Evolutionary conservation across 164 flowering plant species (phyloP).

Genomic region (Sextonia rubra): DNA sequence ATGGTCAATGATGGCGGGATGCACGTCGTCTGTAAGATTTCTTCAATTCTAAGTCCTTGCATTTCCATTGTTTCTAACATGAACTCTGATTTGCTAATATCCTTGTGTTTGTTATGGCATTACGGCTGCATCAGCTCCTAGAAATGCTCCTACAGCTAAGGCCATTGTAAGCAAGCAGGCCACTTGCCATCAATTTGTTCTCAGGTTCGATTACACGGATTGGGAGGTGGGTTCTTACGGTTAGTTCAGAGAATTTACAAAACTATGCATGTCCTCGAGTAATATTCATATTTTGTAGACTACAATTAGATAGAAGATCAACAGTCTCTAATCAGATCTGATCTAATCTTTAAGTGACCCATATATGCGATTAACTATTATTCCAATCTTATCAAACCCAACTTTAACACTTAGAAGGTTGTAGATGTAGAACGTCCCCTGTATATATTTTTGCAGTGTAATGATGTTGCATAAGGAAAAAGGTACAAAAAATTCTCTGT

Average conservation of each 20-base stretch:
- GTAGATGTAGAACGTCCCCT: neutral
- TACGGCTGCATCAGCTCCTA: slow-evolving; percentile 5
- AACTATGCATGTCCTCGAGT: no score
- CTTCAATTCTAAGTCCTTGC: neutral
- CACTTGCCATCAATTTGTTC: slow-evolving; percentile 14
- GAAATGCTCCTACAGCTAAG: slow-evolving; percentile 17
- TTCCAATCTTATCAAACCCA: neutral
- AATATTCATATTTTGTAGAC: neutral
- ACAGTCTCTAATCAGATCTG: no score
- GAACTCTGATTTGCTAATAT: neutral
- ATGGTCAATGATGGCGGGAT: slow-evolving; percentile 23
- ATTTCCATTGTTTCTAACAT: neutral
- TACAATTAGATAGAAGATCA: no score
- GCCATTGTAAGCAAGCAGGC: slow-evolving; percentile 5
- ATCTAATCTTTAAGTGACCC: no score
- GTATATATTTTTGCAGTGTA: no score
- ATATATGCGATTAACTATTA: neutral
- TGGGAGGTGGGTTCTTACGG: slow-evolving; percentile 9
- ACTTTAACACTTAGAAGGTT: neutral
- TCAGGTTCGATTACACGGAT: slow-evolving; percentile 16
- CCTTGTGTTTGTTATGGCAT: neutral
- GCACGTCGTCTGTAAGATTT: slow-evolving; percentile 27
- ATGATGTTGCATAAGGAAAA: no score
- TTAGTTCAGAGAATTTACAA: neutral
- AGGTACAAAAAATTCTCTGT: no score